phyloP scores from a whole-genome alignment of 495 filamentous ascomycete genomes.

The Aspergillus hancockii region DNA sequence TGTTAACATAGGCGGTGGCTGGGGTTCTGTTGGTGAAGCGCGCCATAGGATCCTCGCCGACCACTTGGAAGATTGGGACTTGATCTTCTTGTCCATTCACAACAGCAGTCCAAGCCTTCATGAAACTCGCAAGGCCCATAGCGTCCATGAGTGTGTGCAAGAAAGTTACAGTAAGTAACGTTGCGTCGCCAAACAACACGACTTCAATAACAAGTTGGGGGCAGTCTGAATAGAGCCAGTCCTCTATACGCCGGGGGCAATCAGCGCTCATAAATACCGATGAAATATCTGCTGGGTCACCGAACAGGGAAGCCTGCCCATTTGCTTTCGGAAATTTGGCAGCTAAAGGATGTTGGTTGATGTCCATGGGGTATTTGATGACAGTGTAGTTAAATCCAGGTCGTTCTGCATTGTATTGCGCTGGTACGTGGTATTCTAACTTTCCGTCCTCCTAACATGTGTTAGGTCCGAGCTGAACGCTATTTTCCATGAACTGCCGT shows the following conservation, averaged over 20 bases:
- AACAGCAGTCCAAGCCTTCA: slow-evolving; percentile 26
- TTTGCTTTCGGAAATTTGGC: slow-evolving; percentile 29
- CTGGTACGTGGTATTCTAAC: slow-evolving; percentile 47
- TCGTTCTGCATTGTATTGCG: slow-evolving; percentile 29
- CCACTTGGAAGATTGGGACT: slow-evolving; percentile 13
- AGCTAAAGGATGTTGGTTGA: slow-evolving; percentile 33
- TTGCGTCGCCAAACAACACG: slow-evolving; percentile 47
- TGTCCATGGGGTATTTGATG: slow-evolving; percentile 22
- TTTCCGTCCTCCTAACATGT: slow-evolving; percentile 24
- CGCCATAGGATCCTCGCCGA: slow-evolving; percentile 14
- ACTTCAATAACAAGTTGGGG: slow-evolving; percentile 53
- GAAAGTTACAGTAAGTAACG: slow-evolving; percentile 44
- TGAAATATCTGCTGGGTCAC: slow-evolving; percentile 24
- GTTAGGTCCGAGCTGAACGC: no score
- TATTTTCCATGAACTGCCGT: no score
- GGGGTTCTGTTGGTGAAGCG: background rate
- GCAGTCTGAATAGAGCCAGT: slow-evolving; percentile 45
- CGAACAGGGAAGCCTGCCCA: slow-evolving; percentile 16
- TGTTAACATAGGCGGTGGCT: slow-evolving; percentile 17
- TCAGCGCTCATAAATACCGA: slow-evolving; percentile 24
- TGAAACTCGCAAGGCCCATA: slow-evolving; percentile 30
- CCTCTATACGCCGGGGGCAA: slow-evolving; percentile 27
- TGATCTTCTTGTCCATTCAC: slow-evolving; percentile 18
- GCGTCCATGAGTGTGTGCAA: slow-evolving; percentile 50
- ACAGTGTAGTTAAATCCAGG: slow-evolving; percentile 37